Base-by-base conservation (phyloP, 148 eudicot genomes). In the Arctostaphylos glauca region DNA sequence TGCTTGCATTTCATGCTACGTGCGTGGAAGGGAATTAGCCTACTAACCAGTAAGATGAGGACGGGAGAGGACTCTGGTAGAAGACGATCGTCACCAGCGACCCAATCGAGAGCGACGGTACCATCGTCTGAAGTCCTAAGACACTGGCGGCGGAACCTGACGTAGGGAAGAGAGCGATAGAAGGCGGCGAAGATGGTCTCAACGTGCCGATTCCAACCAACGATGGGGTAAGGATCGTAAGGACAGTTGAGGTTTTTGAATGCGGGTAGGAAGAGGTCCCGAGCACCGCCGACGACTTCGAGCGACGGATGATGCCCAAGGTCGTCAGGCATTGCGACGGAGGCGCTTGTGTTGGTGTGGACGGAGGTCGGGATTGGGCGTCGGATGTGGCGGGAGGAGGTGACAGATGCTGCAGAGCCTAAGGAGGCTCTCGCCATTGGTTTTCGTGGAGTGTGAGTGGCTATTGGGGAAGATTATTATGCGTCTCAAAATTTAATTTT, bases 21-120 rank as follows among this genome's bases (percentile, higher is more conserved):
- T 5, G 31, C 3, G 43, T 21, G 48, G 2, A 77, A 23, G 44
- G 19, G 77, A 12, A 5, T 38, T 8, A 64, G 60, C 43, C 38
- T 15, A 83, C 92, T 76, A 58, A 95, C 98, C 60, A 96, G 93
- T 79, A 96, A 74, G 81, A 96, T 91, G 84, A 94, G 86, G 3
- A 90, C 18, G 5, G 99, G 99, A 62, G 98, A 82, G 16, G 89
- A 79, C 2, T 86, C 67, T 4, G 93, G 89, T 44, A 96, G 84
- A 5, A 13, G 47, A 0, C 60, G 76, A 48, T 88, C 87, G 77
- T 96, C 99, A 5, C 94, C 97, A 74, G 93, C 83, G 54, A 96
- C 92, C 99, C 99, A 96, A 88, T 96, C 99, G 83, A 96, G 97
- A 44, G 98, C 90, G n/a, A 96, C 88, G 73, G 87, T 48, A 48